Conservation (phyloP, 768 basidiomycete genomes). For the Coprinopsis strossmayeri region DNA sequence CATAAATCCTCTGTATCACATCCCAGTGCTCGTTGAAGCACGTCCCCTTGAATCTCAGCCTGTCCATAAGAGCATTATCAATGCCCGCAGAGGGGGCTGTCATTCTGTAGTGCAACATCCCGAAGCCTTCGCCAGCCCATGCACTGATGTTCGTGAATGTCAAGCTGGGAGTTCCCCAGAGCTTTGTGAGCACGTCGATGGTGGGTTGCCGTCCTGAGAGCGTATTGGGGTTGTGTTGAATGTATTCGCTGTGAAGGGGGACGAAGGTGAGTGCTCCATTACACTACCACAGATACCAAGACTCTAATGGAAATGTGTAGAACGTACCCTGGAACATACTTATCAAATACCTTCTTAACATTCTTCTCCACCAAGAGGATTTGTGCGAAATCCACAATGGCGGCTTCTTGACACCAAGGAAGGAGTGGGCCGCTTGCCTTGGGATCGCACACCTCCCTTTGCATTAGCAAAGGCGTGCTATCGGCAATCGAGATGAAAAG, state of each 20-base stretch:
- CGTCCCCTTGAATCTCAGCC: slow-evolving; percentile 8
- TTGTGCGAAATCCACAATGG: slow-evolving; percentile 5
- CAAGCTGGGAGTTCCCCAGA: slow-evolving; percentile 4
- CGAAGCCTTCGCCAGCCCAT: slow-evolving; percentile 6
- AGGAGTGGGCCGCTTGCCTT: slow-evolving; percentile 4
- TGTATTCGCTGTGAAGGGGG: slow-evolving; percentile 8
- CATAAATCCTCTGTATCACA: slow-evolving; percentile 8
- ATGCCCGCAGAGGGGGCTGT: background rate
- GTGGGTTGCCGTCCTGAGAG: slow-evolving; percentile 6
- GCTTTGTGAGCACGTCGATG: slow-evolving; percentile 2
- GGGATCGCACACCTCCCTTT: slow-evolving; percentile 3
- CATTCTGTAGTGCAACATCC: slow-evolving; percentile 8
- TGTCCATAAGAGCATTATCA: background rate
- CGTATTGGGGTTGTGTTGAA: slow-evolving; percentile 10
- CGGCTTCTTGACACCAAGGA: background rate
- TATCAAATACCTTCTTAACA: slow-evolving; percentile 6
- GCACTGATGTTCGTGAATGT: slow-evolving; percentile 5
- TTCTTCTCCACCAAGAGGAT: slow-evolving; percentile 7
- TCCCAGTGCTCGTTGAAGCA: slow-evolving; percentile 12
- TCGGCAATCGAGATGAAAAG: background rate
- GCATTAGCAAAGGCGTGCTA: background rate
- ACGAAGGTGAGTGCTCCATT: too few relatives aligned
- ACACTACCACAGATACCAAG: background rate
- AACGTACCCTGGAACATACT: slow-evolving; percentile 9
- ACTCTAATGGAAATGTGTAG: background rate